Conservation (phyloP, 768 basidiomycete genomes). For the Wakefieldia striispora region DNA sequence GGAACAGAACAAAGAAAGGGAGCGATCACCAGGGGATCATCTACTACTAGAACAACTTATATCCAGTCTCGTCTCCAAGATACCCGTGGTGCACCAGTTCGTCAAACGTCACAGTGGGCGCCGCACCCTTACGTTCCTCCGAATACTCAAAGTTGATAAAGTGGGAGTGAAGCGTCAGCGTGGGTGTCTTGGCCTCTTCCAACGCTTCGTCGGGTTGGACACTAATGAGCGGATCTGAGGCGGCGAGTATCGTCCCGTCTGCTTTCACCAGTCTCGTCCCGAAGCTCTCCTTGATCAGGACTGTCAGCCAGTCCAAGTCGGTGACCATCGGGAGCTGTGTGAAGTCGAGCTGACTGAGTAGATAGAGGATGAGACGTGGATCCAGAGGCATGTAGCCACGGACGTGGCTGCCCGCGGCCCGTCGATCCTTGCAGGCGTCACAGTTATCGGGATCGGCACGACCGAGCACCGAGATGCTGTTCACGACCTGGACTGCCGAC, state of each 20-base stretch:
- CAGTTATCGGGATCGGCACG: conserved; percentile 8
- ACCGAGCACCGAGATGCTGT: conserved; percentile 14
- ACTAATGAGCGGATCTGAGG: not conserved
- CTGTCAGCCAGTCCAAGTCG: not conserved
- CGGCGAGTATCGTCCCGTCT: conserved; percentile 9
- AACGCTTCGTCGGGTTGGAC: not conserved
- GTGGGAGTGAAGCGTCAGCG: conserved; percentile 15
- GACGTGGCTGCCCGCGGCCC: conserved; percentile 5
- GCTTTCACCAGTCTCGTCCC: conserved; percentile 12
- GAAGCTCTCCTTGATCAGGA: conserved; percentile 7
- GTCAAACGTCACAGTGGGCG: not conserved
- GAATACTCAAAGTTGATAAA: not conserved
- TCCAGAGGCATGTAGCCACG: conserved; percentile 18
- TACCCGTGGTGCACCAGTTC: not conserved
- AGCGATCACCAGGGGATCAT: no score
- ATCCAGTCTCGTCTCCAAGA: not conserved
- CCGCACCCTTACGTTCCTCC: not conserved
- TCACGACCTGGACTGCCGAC: conserved; percentile 1
- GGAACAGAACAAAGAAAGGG: no score
- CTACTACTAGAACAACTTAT: conserved; percentile 1
- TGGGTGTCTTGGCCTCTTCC: conserved; percentile 4
- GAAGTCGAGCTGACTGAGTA: not conserved
- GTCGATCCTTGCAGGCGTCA: conserved; percentile 11
- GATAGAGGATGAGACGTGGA: conserved; percentile 9
- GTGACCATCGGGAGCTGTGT: conserved; percentile 1